Base-by-base conservation (phyloP, 148 eudicot genomes). In the Dianthus caryophyllus region DNA sequence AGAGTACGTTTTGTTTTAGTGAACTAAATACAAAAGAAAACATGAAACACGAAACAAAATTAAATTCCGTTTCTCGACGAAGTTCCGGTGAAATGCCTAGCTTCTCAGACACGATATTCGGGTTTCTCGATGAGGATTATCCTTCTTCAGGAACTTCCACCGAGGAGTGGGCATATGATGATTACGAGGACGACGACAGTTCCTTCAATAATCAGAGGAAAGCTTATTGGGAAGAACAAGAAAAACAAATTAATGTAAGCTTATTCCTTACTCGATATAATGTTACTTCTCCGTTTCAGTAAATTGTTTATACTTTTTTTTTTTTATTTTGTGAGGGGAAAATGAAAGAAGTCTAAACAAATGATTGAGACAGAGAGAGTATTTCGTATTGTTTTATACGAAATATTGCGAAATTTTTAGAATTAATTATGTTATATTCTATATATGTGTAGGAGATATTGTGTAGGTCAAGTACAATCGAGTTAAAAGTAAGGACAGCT, bases 401-500 rank as follows among this genome's bases (percentile, higher is more conserved):
- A n/a, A n/a, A n/a, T n/a, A n/a, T n/a, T n/a, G n/a, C n/a, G n/a
- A n/a, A n/a, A n/a, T n/a, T n/a, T n/a, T n/a, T n/a, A n/a, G n/a
- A n/a, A 7, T 33, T 33, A 33, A 33, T 33, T 33, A 33, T 33
- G 38, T 33, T 33, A 33, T 41, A 41, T 33, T 33, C 8, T 33
- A 33, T 33, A 41, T 41, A 41, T 9, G 44, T 41, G 67, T 83
- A 92, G 97, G 84, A 64, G 11, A 84, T 82, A 12, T 52, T 91
- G 47, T 77, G 79, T 63, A 84, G 90, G 67, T 87, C 81, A n/a
- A 92, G 78, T 59, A 67, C 85, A 12, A 18, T 75, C 9, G 93
- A 87, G 49, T 66, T 80, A 20, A 84, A 53, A 59, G 83, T 87
- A 16, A 79, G 93, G 65, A 77, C 60, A 53, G 80, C 73, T 4